Evolutionary conservation across 2,329 filamentous ascomycete genomes (phyloP).

Genomic region (Raffaelea ambrosiae): DNA sequence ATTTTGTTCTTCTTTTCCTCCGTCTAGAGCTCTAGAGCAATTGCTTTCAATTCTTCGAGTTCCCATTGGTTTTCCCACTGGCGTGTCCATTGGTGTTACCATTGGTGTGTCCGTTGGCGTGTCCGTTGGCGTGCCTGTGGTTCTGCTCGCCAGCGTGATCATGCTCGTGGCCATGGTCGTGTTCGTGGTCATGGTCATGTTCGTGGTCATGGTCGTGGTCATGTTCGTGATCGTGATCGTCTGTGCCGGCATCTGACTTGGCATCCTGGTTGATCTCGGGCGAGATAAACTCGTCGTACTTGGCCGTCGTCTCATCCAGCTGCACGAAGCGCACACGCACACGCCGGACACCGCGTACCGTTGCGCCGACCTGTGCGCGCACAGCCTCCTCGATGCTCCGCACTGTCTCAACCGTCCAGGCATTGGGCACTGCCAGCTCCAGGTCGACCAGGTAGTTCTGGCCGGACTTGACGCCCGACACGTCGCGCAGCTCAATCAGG

Average conservation of each 20-base stretch:
- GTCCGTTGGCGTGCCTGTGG: neutral
- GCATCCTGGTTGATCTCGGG: constrained; percentile 49
- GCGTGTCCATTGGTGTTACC: neutral
- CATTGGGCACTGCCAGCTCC: constrained; percentile 69
- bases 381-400: constrained; percentile 64
- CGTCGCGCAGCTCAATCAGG: constrained; percentile 62
- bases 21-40: neutral
- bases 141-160: constrained; percentile 15
- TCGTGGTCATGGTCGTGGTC: constrained; percentile 26
- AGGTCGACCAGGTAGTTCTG: constrained; percentile 94
- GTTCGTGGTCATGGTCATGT: constrained; percentile 18
- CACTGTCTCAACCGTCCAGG: constrained; percentile 67
- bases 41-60: neutral
- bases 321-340: constrained; percentile 79
- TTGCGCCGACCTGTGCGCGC: constrained; percentile 62
- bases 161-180: constrained; percentile 17
- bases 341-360: constrained; percentile 75
- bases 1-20: neutral
- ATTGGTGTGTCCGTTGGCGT: neutral
- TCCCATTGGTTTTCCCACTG: neutral
- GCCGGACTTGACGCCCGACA: constrained; percentile 88
- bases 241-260: constrained; percentile 55
- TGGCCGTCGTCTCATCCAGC: constrained; percentile 46
- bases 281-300: constrained; percentile 71
- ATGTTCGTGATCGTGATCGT: constrained; percentile 33